Evolutionary conservation across 1,284 basidiomycete genomes (phyloP).

Genomic region (Laetiporus sulphureus): DNA sequence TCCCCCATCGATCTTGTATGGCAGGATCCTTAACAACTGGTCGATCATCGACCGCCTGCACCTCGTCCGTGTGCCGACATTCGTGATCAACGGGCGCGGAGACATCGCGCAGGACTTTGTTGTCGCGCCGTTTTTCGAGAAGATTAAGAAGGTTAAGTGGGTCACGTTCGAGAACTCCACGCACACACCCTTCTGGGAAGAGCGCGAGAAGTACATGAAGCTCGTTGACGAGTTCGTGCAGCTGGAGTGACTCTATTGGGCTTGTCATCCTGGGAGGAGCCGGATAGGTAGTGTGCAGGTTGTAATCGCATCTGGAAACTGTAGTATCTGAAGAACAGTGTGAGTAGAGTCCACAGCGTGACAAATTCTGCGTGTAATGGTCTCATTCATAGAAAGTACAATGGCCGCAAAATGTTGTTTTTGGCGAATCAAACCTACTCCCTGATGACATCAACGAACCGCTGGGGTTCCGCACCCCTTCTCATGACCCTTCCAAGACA

Average conservation of each 20-base stretch:
- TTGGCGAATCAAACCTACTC: no score
- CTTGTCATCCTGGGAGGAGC: no score
- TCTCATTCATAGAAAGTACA: no score
- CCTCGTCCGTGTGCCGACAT: slow-evolving; percentile 19
- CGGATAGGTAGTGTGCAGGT: no score
- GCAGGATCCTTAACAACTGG: slow-evolving; percentile 19
- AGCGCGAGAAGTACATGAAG: slow-evolving; percentile 16
- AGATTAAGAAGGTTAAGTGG: slow-evolving; percentile 19
- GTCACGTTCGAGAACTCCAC: slow-evolving; percentile 20
- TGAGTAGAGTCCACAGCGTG: no score
- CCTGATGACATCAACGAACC: no score
- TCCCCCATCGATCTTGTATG: neutral
- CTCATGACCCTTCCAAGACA: slow-evolving; percentile 16
- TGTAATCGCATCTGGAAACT: no score
- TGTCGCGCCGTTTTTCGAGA: slow-evolving; percentile 16
- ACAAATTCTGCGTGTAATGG: no score
- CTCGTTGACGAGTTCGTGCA: slow-evolving; percentile 6
- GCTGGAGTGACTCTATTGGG: neutral
- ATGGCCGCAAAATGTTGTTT: no score
- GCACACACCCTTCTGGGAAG: slow-evolving; percentile 23
- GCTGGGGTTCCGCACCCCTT: slow-evolving; percentile 22
- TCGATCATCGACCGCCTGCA: slow-evolving; percentile 19
- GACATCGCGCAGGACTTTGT: slow-evolving; percentile 21
- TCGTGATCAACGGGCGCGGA: slow-evolving; percentile 22
- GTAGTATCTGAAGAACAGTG: no score